Evolutionary conservation across 768 basidiomycete genomes (phyloP).

Genomic region (Leccinum arenicola): DNA sequence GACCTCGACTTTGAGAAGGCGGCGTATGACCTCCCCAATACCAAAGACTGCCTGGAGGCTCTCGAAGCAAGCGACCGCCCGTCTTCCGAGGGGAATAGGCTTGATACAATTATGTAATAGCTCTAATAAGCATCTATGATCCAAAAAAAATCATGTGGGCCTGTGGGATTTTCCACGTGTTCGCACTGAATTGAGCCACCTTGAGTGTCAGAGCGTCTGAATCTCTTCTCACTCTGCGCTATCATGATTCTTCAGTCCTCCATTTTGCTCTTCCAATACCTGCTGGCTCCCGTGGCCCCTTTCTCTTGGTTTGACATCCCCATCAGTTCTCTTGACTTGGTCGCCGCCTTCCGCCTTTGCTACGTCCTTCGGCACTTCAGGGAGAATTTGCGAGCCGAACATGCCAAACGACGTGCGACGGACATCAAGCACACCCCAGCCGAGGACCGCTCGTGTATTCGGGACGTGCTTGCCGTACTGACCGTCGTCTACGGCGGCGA

Average conservation of each 20-base stretch:
- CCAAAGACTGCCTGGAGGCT: too few relatives aligned
- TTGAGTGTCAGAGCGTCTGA: background rate
- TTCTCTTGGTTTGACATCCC: conserved; percentile 64
- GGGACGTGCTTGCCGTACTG: conserved; percentile 54
- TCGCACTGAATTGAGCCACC: too few relatives aligned
- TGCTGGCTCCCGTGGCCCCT: conserved; percentile 57
- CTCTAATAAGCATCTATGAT: too few relatives aligned
- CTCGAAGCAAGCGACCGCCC: too few relatives aligned
- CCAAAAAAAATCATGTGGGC: too few relatives aligned
- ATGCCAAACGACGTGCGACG: conserved; percentile 35
- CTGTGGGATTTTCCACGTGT: background rate
- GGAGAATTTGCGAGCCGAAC: conserved; percentile 45
- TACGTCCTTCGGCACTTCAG: conserved; percentile 65
- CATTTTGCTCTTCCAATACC: conserved; percentile 49
- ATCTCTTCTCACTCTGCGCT: background rate
- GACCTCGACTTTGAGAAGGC: too few relatives aligned
- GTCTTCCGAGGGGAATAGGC: too few relatives aligned
- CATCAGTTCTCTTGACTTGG: conserved; percentile 63
- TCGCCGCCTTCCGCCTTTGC: conserved; percentile 68
- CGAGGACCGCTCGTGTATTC: conserved; percentile 55
- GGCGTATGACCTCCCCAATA: too few relatives aligned
- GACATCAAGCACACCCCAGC: conserved; percentile 34
- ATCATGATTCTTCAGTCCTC: conserved; percentile 40
- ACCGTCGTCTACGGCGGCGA: conserved; percentile 81
- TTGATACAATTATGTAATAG: too few relatives aligned